Conservation (phyloP, 495 filamentous ascomycete species). For the Aspergillus affinis region DNA sequence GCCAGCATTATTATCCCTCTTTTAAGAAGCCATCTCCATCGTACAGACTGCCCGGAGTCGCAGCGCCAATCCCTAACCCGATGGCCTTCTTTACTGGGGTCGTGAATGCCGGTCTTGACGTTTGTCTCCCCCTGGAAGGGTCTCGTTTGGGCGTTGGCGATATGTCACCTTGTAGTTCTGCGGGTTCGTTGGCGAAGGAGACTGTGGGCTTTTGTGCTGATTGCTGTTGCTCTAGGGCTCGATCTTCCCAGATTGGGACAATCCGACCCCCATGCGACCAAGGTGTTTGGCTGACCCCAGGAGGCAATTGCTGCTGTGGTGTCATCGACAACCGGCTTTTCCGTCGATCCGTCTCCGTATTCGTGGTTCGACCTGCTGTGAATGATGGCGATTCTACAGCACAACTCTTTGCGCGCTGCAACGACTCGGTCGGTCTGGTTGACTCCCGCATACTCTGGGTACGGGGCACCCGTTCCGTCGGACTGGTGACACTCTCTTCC, state of each 20-base stretch:
- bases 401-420: constrained; percentile 19
- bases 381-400: constrained; percentile 4
- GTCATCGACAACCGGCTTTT: background rate
- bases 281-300: background rate
- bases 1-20: constrained; percentile 27
- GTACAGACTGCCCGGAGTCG: constrained; percentile 48
- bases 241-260: constrained; percentile 45
- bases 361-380: background rate
- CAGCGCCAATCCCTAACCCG: constrained; percentile 35
- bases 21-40: constrained; percentile 50
- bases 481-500: constrained; percentile 16
- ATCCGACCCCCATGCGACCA: constrained; percentile 19
- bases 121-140: constrained; percentile 7
- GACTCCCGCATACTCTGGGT: constrained; percentile 25
- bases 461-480: constrained; percentile 24
- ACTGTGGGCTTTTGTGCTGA: constrained; percentile 10
- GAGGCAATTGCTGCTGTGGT: constrained; percentile 1
- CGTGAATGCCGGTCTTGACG: constrained; percentile 23
- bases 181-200: constrained; percentile 15
- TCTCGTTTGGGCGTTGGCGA: constrained; percentile 13
- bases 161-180: constrained; percentile 16
- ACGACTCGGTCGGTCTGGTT: constrained; percentile 23
- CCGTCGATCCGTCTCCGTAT: background rate
- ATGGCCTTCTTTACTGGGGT: constrained; percentile 35
- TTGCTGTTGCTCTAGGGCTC: constrained; percentile 1